Evolutionary conservation across 2,329 filamentous ascomycete genomes (phyloP).

Genomic region (Paecilomyces dactylethromorphus): DNA sequence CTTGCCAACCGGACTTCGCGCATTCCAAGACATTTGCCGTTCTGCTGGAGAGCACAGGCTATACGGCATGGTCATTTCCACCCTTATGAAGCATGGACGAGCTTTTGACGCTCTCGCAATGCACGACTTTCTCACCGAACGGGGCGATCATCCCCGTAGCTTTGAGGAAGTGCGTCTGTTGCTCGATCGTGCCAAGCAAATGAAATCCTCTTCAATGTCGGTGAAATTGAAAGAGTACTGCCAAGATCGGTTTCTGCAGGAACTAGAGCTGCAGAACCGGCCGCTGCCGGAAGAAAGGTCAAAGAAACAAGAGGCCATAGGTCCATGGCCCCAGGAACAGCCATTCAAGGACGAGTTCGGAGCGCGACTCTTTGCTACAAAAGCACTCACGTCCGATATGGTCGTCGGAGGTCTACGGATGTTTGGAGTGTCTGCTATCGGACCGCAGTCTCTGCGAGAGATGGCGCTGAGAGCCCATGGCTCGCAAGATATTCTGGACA

Average conservation of each 20-base stretch:
- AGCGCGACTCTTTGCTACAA: slow-evolving; percentile 75
- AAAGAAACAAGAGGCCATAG: slow-evolving; percentile 8
- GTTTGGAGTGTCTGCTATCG: slow-evolving; percentile 65
- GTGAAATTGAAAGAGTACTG: slow-evolving; percentile 15
- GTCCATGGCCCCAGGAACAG: slow-evolving; percentile 27
- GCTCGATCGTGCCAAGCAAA: slow-evolving; percentile 30
- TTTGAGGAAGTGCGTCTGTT: slow-evolving; percentile 34
- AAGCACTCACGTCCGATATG: slow-evolving; percentile 64
- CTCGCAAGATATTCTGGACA: slow-evolving; percentile 49
- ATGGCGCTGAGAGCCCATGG: slow-evolving; percentile 61
- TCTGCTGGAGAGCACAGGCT: slow-evolving; percentile 30
- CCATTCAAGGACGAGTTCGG: slow-evolving; percentile 62
- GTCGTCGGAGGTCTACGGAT: slow-evolving; percentile 64
- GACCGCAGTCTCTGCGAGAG: slow-evolving; percentile 69
- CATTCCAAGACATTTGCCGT: slow-evolving; percentile 38
- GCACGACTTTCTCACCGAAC: slow-evolving; percentile 39
- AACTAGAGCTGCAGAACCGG: slow-evolving; percentile 3
- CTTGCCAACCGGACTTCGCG: slow-evolving; percentile 19
- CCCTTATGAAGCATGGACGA: slow-evolving; percentile 30
- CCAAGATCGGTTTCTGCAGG: slow-evolving; percentile 9
- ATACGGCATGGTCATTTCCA: slow-evolving; percentile 38
- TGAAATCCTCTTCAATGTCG: slow-evolving; percentile 19
- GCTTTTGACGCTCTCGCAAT: slow-evolving; percentile 37
- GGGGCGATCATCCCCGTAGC: slow-evolving; percentile 35
- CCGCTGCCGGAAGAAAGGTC: slow-evolving; percentile 2